Base-by-base conservation (phyloP, 352 stramenopile genomes). In the Phytophthora chlamydospora region DNA sequence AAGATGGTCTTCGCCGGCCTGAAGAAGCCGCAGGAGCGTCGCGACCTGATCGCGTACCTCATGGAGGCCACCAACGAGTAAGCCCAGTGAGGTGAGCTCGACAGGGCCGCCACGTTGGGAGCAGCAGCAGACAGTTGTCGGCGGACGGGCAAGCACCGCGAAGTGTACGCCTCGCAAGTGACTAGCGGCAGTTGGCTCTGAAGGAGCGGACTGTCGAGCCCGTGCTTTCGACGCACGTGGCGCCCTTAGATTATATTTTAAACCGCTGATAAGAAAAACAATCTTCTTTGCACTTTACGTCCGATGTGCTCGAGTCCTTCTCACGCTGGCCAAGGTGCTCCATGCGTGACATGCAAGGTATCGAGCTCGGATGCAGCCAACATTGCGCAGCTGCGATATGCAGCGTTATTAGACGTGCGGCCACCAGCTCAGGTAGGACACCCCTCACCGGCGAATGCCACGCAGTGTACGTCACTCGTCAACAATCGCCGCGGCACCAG, bases 1-100 rank as follows among this genome's bases (percentile, higher is more conserved):
- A 99, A 99, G 89, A 99, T 99, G 98, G 96, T 99, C 40, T 99
- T 99, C 66, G 98, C 98, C 19, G 98, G 98, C 71, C 85, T 99
- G 55, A 99, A 99, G 92, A 99, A 99, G 89, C 84, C 93, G 24
- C 68, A 87, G 45, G 98, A 99, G 71, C 91, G 98, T 56, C 92
- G 97, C 32, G 95, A 99, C 76, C 87, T 99, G 57, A 99, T 99
- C 68, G 96, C 97, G 34, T 99, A 99, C 92, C 83, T 99, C 42
- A 97, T 99, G 78, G 74, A 96, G 54, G 69, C 90, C 43, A 76
- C 71, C 35, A 74, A 59, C 52, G 40, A 64, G 45, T 71, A 68
- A 69, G 17, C 17, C 13, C 14, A 6, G 34, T 10, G 19, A 7
- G 11, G n/a, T 4, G 11, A 50, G 33, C 12, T 51, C 39, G 16